Conservation (phyloP, 2,329 filamentous ascomycete genomes). For the Emmonsia crescens region DNA sequence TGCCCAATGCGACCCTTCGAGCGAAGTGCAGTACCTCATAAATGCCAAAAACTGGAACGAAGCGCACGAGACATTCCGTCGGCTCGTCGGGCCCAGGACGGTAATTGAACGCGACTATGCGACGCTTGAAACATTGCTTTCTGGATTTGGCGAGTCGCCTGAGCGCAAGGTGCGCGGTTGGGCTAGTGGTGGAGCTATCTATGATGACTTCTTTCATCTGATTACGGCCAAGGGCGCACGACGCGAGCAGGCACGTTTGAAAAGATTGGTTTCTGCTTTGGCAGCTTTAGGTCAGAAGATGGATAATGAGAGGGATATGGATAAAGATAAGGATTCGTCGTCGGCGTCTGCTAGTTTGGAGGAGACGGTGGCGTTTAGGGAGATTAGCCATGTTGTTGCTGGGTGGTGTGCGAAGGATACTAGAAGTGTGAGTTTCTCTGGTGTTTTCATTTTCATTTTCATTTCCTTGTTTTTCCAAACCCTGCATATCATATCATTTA, state of each 20-base stretch:
- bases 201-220: conserved; percentile 51
- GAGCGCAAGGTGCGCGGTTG: conserved; percentile 58
- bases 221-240: conserved; percentile 30
- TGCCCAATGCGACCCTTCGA: conserved; percentile 55
- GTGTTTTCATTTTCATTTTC: not conserved
- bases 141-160: conserved; percentile 54
- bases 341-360: conserved; percentile 36
- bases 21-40: conserved; percentile 70
- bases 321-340: not conserved
- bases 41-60: conserved; percentile 64
- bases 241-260: conserved; percentile 32
- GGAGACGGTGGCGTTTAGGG: conserved; percentile 63
- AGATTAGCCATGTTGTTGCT: conserved; percentile 68
- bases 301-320: conserved; percentile 18
- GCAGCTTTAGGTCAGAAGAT: conserved; percentile 30
- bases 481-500: not conserved
- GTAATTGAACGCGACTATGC: conserved; percentile 75
- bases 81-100: conserved; percentile 67
- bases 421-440: conserved; percentile 42
- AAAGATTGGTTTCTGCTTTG: conserved; percentile 39
- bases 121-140: conserved; percentile 56
- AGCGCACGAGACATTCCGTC: conserved; percentile 73
- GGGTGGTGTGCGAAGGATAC: conserved; percentile 51
- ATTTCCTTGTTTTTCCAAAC: not conserved
- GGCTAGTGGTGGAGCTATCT: conserved; percentile 70